phyloP scores from a whole-genome alignment of 352 stramenopile genomes.

The Phytophthora hybrid region DNA sequence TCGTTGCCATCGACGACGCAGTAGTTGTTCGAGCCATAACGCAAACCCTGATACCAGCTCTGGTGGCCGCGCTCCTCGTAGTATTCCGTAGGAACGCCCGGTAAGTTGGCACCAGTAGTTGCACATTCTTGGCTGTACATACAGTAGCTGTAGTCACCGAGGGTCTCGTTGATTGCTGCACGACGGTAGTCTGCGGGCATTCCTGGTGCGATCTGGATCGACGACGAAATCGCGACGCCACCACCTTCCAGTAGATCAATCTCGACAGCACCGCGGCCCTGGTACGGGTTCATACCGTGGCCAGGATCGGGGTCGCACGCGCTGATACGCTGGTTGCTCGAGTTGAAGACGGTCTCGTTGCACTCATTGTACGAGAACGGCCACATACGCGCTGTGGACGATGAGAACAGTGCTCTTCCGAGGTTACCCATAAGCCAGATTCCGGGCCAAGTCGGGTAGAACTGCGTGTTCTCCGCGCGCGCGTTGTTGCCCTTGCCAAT shows the following conservation, averaged over 20 bases:
- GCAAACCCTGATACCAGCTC: constrained; percentile 67
- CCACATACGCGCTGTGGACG: constrained; percentile 95
- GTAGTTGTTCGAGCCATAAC: constrained; percentile 69
- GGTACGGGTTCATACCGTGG: constrained; percentile 89
- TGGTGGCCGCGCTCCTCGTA: constrained; percentile 51
- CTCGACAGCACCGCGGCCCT: constrained; percentile 93
- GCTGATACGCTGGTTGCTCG: constrained; percentile 78
- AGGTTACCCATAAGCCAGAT: constrained; percentile 97
- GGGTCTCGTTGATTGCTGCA: constrained; percentile 39
- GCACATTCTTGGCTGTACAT: constrained; percentile 53
- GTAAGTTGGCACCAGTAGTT: constrained; percentile 62
- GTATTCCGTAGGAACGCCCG: constrained; percentile 56
- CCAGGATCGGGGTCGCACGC: constrained; percentile 93
- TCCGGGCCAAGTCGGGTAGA: constrained; percentile 92
- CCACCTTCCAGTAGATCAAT: constrained; percentile 96
- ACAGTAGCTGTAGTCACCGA: constrained; percentile 45
- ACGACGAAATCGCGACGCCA: constrained; percentile 71
- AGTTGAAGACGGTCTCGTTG: constrained; percentile 85
- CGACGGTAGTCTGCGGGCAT: constrained; percentile 63
- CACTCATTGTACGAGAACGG: constrained; percentile 96
- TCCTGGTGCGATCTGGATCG: constrained; percentile 76
- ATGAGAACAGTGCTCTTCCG: constrained; percentile 94
- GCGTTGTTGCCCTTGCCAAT: constrained; percentile 79
- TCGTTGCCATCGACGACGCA: constrained; percentile 47
- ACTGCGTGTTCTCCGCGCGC: constrained; percentile 39